Base-by-base conservation (phyloP, 345 rosid genomes). In the Jatropha curcas region DNA sequence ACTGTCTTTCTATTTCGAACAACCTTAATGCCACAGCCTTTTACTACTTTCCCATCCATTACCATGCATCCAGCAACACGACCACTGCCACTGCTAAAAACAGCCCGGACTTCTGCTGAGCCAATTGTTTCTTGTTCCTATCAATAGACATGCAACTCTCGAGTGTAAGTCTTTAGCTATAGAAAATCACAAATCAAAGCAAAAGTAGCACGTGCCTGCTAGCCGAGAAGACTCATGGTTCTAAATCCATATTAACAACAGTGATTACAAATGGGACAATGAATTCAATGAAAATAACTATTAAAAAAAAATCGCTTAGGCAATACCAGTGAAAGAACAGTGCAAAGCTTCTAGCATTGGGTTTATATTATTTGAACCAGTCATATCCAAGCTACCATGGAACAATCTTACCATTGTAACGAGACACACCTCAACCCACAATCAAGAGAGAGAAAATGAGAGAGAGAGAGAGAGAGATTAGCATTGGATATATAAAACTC, bases 41-140 rank as follows among this genome's bases (percentile, higher is more conserved):
- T 87, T 72, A 84, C 87, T 68, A 95, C 77, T 77, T 89, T 92
- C 53, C 99, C 99, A 75, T 92, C 98, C 17, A 81, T 87, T 61
- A 92, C 94, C 93, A 95, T 91, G 87, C 99, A 95, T 72, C 99
- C 99, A 74, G 99, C 99, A 82, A 86, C 94, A 79, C 91, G 98
- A 58, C 97, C 96, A 74, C 99, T 95, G 50, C 99, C 99, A 74
- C 99, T 95, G 83, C 94, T 88, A 84, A 95, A 95, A 68, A 88
- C 82, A 51, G 96, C 97, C 60, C 98, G 90, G 70, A 95, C 94
- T 79, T 86, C 94, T 8, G 97, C 94, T 70, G 86, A 85, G 66
- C 99, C 99, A 82, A 92, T 88, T 14, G 80, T 69, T 80, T 89
- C 86, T 89, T 89, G 86, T 70, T 95, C 99, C 98, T 94, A 62